These are phyloP conservation scores for Fusarium kyushuense DNA, from an alignment of 2,329 filamentous ascomycete genomes.

Conservation along the genomic window DNA sequence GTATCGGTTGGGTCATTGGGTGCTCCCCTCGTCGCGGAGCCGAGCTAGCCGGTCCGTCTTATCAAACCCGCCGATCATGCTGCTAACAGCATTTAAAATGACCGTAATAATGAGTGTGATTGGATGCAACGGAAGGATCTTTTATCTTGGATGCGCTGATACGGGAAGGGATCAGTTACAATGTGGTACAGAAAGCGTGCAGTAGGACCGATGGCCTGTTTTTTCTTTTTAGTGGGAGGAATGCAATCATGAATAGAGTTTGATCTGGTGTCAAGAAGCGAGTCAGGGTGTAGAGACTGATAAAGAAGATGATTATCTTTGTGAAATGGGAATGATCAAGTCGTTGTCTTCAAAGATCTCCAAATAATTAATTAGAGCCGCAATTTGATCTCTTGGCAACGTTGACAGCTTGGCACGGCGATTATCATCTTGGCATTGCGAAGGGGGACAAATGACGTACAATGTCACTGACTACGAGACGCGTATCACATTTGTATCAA, in stretches of 20 bases:
- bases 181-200: slow-evolving; percentile 4
- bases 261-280: slow-evolving; percentile 5
- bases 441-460: background rate
- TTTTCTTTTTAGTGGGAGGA: slow-evolving; percentile 2
- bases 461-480: background rate
- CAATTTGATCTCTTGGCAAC: slow-evolving; percentile 24
- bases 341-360: no score
- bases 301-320: background rate
- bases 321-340: background rate
- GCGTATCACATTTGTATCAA: slow-evolving; percentile 1
- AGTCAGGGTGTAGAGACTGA: background rate
- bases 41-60: slow-evolving; percentile 33
- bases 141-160: slow-evolving; percentile 12
- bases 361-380: slow-evolving; percentile 14
- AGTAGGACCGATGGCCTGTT: slow-evolving; percentile 1
- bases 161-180: slow-evolving; percentile 1
- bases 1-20: slow-evolving; percentile 3
- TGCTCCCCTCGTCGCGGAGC: slow-evolving; percentile 3
- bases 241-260: slow-evolving; percentile 24
- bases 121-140: background rate
- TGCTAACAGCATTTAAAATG: slow-evolving; percentile 3
- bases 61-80: slow-evolving; percentile 26
- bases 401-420: slow-evolving; percentile 25
- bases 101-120: slow-evolving; percentile 1
- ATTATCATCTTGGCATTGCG: slow-evolving; percentile 14